These are phyloP conservation scores for Samsoniella hepiali DNA, from an alignment of 2,329 filamentous ascomycete species.

Conservation along the genomic window DNA sequence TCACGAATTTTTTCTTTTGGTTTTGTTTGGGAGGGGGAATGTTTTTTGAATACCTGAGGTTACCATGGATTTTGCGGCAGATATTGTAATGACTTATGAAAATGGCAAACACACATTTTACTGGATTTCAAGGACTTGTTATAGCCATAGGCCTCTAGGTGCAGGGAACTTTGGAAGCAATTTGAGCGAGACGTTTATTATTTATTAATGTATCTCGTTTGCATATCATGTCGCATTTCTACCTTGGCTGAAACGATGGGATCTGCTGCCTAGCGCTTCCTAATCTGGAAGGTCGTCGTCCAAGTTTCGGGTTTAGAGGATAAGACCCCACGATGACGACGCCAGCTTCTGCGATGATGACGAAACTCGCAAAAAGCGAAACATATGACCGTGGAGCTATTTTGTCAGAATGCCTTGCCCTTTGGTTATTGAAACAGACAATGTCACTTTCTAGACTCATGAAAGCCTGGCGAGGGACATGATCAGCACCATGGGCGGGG, in stretches of 20 bases:
- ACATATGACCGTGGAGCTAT: too few relatives aligned
- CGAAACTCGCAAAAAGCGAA: neutral
- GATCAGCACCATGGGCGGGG: neutral
- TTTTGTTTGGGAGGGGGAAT: neutral
- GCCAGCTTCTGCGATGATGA: neutral
- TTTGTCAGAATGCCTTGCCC: too few relatives aligned
- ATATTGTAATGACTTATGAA: constrained; percentile 13
- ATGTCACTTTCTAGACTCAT: too few relatives aligned
- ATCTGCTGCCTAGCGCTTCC: neutral
- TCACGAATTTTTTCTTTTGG: neutral
- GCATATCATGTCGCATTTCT: neutral
- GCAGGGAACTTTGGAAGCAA: too few relatives aligned
- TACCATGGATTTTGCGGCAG: neutral
- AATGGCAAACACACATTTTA: neutral
- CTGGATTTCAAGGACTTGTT: too few relatives aligned
- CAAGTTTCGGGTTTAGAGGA: neutral
- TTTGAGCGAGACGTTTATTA: too few relatives aligned
- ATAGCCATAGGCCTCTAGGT: too few relatives aligned
- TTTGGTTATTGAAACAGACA: too few relatives aligned
- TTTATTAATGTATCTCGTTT: too few relatives aligned
- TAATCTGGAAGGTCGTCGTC: constrained; percentile 4
- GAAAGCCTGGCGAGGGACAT: too few relatives aligned
- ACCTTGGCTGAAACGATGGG: neutral
- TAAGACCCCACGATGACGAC: neutral
- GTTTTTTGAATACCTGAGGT: constrained; percentile 10